A percentile compares a stretch with the other conserved stretches of the same genome.
phyloP scores from a whole-genome alignment of 805 yeast genomes.

The Candida arabinofermentans region DNA sequence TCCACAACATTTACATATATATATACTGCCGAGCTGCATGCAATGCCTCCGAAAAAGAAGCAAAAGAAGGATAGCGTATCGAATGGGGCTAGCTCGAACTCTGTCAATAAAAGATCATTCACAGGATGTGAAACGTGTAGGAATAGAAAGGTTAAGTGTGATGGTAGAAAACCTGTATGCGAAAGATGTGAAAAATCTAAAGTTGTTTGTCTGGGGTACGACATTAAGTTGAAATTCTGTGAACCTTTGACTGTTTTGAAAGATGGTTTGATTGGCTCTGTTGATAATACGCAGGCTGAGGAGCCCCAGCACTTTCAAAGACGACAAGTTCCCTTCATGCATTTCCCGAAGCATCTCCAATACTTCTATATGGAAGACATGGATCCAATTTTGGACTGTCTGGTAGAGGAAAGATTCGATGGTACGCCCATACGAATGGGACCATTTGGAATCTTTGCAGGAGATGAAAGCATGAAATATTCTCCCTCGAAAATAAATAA shows the following conservation, averaged over 20 bases:
- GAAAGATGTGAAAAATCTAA: slow-evolving; percentile 42
- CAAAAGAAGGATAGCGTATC: not conserved
- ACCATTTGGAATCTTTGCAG: slow-evolving; percentile 26
- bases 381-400: slow-evolving; percentile 32
- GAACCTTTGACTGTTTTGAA: slow-evolving; percentile 34
- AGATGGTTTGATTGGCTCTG: slow-evolving; percentile 19
- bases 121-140: slow-evolving; percentile 58
- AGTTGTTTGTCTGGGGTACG: slow-evolving; percentile 46
- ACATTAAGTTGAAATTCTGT: slow-evolving; percentile 44
- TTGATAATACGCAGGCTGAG: slow-evolving; percentile 4
- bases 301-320: slow-evolving; percentile 33
- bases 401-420: slow-evolving; percentile 9
- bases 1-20: not conserved
- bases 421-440: slow-evolving; percentile 30
- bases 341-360: slow-evolving; percentile 32
- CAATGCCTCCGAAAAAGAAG: slow-evolving; percentile 3
- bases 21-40: not conserved
- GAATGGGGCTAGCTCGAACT: not conserved
- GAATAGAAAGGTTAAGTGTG: slow-evolving; percentile 50
- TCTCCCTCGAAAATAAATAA: not conserved
- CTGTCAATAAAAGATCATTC: slow-evolving; percentile 31
- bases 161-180: slow-evolving; percentile 42
- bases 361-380: slow-evolving; percentile 39
- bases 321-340: slow-evolving; percentile 41
- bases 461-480: not conserved